Conservation (phyloP, 345 rosid genomes). For the Gossypioides kirkii region DNA sequence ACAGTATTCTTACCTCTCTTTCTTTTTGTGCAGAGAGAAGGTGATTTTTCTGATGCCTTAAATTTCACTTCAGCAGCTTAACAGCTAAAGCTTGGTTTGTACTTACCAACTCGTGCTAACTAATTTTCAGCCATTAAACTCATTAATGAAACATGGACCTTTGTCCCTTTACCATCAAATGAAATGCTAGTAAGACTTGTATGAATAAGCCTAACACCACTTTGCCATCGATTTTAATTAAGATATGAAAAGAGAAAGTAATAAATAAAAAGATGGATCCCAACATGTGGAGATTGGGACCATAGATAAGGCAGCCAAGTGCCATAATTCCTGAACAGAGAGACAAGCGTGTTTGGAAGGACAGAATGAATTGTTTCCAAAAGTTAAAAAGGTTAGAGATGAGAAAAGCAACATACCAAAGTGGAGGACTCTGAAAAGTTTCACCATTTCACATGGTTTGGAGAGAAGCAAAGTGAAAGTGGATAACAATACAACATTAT, state of each 20-base stretch:
- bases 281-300: conserved; percentile 12
- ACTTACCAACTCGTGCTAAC: not conserved
- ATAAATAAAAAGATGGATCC: not conserved
- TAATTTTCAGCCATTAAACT: not conserved
- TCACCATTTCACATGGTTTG: conserved; percentile 30
- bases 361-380: conserved; percentile 12
- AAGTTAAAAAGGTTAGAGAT: conserved; percentile 23
- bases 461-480: not conserved
- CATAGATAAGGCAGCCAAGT: not conserved
- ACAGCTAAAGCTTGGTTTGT: not conserved
- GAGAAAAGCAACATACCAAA: not conserved
- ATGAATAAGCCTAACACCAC: not conserved
- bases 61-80: not conserved
- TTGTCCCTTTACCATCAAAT: not conserved
- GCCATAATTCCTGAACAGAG: conserved; percentile 7
- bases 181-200: not conserved
- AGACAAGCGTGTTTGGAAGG: conserved; percentile 18
- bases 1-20: not conserved
- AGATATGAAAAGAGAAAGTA: not conserved
- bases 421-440: conserved; percentile 45
- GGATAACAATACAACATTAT: not conserved
- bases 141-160: not conserved
- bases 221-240: not conserved
- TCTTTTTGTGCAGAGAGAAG: not conserved
- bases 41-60: not conserved